Percentiles rank a stretch among this genome's conserved stretches.
phyloP scores from a whole-genome alignment of 2,329 filamentous ascomycete species.

The Mariannaea sp. region DNA sequence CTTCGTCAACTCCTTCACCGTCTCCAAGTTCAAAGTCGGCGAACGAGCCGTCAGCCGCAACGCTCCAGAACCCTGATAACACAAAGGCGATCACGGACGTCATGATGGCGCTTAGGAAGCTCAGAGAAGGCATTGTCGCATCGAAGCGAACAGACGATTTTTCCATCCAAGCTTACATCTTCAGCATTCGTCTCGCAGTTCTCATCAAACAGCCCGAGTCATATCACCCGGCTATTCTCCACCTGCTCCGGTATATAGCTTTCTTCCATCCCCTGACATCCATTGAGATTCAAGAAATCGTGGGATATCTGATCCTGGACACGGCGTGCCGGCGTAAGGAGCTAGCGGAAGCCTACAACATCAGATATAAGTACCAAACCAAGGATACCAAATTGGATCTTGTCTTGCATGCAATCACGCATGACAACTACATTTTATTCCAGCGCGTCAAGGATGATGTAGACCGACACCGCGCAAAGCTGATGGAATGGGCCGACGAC shows the following conservation, averaged over 20 bases:
- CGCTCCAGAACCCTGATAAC: constrained; percentile 41
- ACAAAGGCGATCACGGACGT: constrained; percentile 73
- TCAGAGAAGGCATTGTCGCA: constrained; percentile 87
- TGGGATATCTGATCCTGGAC: constrained; percentile 82
- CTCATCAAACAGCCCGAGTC: constrained; percentile 82
- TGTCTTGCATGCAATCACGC: constrained; percentile 71
- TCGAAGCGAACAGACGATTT: constrained; percentile 78
- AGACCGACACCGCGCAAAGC: constrained; percentile 76
- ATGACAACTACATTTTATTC: constrained; percentile 83
- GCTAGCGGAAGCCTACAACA: constrained; percentile 71
- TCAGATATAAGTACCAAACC: constrained; percentile 65
- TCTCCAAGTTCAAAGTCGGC: constrained; percentile 13
- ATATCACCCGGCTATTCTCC: constrained; percentile 84
- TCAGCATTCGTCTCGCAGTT: constrained; percentile 84
- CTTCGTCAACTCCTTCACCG: not conserved
- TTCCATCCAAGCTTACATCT: constrained; percentile 86
- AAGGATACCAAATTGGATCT: constrained; percentile 70
- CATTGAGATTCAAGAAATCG: constrained; percentile 78
- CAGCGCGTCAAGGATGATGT: constrained; percentile 72
- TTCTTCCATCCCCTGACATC: constrained; percentile 67
- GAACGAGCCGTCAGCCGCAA: constrained; percentile 20
- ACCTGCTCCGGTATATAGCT: constrained; percentile 77
- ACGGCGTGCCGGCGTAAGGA: constrained; percentile 82
- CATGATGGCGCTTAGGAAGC: constrained; percentile 83
- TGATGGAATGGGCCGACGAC: constrained; percentile 82